Conservation (phyloP, 768 basidiomycete species). For the Lactarius deliciosus region DNA sequence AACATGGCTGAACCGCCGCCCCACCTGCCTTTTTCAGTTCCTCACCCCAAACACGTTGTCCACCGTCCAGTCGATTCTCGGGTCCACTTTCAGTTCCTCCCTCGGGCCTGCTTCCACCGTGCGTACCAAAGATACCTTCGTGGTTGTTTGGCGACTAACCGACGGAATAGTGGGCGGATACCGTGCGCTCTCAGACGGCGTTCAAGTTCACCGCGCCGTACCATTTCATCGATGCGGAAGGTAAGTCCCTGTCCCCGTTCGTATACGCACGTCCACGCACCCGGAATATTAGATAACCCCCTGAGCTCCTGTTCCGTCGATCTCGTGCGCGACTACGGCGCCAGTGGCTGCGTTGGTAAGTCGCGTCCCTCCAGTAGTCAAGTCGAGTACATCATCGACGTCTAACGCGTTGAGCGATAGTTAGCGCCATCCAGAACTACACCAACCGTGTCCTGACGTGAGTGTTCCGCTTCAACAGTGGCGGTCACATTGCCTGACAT, state of each 20-base stretch:
- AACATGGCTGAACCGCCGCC: not conserved
- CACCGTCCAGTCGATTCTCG: constrained; percentile 48
- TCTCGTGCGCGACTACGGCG: constrained; percentile 47
- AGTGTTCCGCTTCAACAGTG: not conserved
- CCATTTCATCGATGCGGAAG: constrained; percentile 53
- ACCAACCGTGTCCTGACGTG: constrained; percentile 46
- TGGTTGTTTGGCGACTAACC: not conserved
- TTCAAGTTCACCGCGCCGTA: constrained; percentile 37
- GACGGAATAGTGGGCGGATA: constrained; percentile 49
- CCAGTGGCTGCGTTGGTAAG: constrained; percentile 36
- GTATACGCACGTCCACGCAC: not conserved
- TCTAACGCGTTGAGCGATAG: constrained; percentile 32
- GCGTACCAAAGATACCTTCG: constrained; percentile 16
- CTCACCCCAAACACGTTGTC: constrained; percentile 47
- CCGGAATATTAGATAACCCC: constrained; percentile 36
- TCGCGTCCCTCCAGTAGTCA: not conserved
- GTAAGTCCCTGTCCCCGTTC: constrained; percentile 14
- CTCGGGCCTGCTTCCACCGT: constrained; percentile 53
- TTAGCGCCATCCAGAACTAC: constrained; percentile 58
- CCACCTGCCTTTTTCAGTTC: constrained; percentile 39
- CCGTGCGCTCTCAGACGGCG: constrained; percentile 42
- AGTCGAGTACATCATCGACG: not conserved
- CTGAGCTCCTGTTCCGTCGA: constrained; percentile 51
- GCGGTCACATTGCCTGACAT: not conserved
- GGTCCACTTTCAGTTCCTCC: constrained; percentile 43